Evolutionary conservation across 1,284 basidiomycete species (phyloP).

Genomic region (Sporisorium sorghi): DNA sequence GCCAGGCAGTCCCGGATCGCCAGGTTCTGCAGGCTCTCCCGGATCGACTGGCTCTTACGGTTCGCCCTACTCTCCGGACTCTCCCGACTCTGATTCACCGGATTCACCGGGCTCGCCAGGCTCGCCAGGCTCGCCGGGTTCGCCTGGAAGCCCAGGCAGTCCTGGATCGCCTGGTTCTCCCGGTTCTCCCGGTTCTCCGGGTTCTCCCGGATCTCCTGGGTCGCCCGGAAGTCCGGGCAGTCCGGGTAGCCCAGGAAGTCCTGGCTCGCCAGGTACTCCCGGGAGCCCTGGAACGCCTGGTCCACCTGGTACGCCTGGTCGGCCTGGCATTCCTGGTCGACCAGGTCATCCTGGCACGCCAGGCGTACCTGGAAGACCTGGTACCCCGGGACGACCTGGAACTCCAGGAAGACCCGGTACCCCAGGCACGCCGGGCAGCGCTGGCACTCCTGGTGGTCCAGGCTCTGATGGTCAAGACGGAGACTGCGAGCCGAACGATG

Average conservation of each 20-base stretch:
- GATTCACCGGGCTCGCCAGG: background rate
- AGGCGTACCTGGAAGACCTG: background rate
- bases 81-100: background rate
- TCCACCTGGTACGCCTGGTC: background rate
- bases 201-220: background rate
- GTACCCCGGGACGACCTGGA: background rate
- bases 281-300: background rate
- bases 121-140: background rate
- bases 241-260: background rate
- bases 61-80: background rate
- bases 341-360: background rate
- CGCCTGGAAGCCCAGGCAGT: background rate
- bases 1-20: background rate
- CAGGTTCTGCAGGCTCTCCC: background rate
- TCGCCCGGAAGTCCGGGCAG: background rate
- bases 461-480: slow-evolving; percentile 1
- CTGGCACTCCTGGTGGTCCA: slow-evolving; percentile 15
- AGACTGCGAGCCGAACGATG: slow-evolving; percentile 4
- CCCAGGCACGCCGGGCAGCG: background rate
- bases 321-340: background rate
- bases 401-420: background rate
- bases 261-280: background rate
- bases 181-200: background rate
- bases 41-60: background rate
- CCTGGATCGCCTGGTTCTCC: background rate